A percentile compares a stretch with the other conserved stretches of the same genome.
Conservation (phyloP, 2,329 filamentous ascomycete species). For the Colletotrichum brevisporum region DNA sequence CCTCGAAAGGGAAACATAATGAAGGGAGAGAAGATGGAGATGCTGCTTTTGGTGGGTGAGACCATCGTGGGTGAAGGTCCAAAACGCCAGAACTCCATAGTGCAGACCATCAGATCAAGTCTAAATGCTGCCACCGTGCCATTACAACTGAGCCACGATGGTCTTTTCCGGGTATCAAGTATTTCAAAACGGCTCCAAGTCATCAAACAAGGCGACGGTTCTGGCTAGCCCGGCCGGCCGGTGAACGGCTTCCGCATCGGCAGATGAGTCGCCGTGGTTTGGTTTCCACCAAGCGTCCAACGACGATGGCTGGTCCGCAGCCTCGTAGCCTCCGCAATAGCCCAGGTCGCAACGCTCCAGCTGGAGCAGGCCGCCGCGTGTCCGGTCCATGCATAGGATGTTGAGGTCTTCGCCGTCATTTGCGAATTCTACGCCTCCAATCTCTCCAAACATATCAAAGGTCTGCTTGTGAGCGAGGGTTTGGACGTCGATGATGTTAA, state of each 20-base stretch:
- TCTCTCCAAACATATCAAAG: constrained; percentile 81
- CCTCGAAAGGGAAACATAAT: background rate
- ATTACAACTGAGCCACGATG: no score
- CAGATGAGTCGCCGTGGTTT: background rate
- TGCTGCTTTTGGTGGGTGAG: background rate
- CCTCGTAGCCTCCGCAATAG: constrained; percentile 29
- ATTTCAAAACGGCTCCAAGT: constrained; percentile 45
- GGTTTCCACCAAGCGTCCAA: constrained; percentile 27
- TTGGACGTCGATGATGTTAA: constrained; percentile 79
- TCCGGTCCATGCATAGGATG: constrained; percentile 75
- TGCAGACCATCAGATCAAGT: no score
- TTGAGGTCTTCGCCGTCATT: constrained; percentile 78
- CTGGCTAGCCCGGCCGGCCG: constrained; percentile 10
- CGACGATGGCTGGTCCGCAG: constrained; percentile 2
- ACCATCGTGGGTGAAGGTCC: no score
- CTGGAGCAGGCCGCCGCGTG: constrained; percentile 77
- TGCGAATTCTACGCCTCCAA: constrained; percentile 77
- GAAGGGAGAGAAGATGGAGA: background rate
- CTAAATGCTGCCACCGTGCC: no score
- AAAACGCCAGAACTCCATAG: no score
- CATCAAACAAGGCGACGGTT: constrained; percentile 35
- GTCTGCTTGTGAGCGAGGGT: constrained; percentile 77
- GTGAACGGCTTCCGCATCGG: background rate
- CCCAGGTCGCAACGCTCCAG: constrained; percentile 65
- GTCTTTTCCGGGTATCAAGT: background rate